Evolutionary conservation across 345 rosid genomes (phyloP), one percentile per base, ranked within the genome.

Genomic region (Adansonia digitata): DNA sequence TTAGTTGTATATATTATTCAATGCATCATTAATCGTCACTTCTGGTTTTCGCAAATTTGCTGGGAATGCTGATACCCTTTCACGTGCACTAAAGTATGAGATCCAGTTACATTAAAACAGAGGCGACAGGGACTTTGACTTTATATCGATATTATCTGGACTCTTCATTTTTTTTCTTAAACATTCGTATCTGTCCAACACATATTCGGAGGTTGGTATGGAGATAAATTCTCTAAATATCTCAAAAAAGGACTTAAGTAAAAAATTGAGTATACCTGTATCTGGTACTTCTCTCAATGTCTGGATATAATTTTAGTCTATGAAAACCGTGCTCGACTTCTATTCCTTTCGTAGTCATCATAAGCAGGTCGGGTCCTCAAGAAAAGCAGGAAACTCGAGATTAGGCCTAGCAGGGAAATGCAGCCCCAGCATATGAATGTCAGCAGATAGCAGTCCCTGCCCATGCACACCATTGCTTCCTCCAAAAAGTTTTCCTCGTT

Each of bases 371-470:
- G 82, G 39, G 94, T 90, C 76, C 94, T 77, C 11, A 80, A 74
- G 80, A 84, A 90, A 42, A 89, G 86, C 73, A 84, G 31, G 12
- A 49, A 60, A 80, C 91, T 79, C 53, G 86, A 82, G 24, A 80
- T 55, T 15, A 88, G 74, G 39, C 94, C 90, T 9, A 85, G 40
- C 17, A 79, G 2, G 20, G 94, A 82, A 37, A 84, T 82, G 81
- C 86, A 82, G 56, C 85, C 86, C 91, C 91, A 90, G 67, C 68
- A 71, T 40, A 82, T 53, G 65, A 90, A 90, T 35, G 91, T 90
- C 72, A 24, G 37, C 60, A 71, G 59, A 68, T 86, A 88, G 75
- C 94, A 90, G n/a, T 88, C 48, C 80, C 88, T 81, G 0, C 91
- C 91, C 86, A 82, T 88, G 75, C 94, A 90, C 69, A 86, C 78